Base-by-base conservation (phyloP, 116 monocot genomes). In the Trichopus zeylanicus region DNA sequence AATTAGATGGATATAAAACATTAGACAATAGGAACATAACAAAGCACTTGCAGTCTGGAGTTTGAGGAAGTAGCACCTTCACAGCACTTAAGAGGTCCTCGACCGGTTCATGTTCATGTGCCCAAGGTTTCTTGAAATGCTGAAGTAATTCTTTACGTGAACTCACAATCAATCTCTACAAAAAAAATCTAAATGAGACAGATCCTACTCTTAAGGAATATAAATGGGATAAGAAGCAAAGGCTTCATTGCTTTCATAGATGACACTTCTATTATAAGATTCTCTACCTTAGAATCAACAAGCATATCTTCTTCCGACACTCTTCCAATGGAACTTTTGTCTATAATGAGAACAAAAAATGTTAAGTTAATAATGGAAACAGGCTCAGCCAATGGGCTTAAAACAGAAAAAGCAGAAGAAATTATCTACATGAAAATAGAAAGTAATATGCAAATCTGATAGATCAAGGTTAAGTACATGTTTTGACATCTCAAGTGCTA, bases 401-500 rank as follows among this genome's bases (percentile, higher is more conserved):
- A 1, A 42, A 42, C 3, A n/a, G 13, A 42, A 42, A 33, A 33
- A n/a, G 32, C 6, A 33, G 32, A 8, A 33, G 6, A 33, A 4
- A 5, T 42, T 3, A 42, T 42, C n/a, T 15, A 42, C 13, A 42
- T 42, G 42, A 42, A 37, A n/a, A n/a, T n/a, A n/a, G n/a, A n/a
- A n/a, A n/a, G n/a, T n/a, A n/a, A n/a, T n/a, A n/a, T n/a, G n/a
- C n/a, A n/a, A n/a, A n/a, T n/a, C n/a, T n/a, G n/a, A n/a, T n/a
- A 35, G 33, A 12, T 27, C 11, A 12, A 39, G 28, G 11, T 26
- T 64, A 21, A 11, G 34, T 46, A 89, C 94, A 86, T 84, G 81
- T 60, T 72, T 90, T 54, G 95, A 90, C 70, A 95, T 90, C 79
- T 95, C 84, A 29, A 84, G 90, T 35, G 90, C 95, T 65, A 95